Evolutionary conservation across 257 asterid genomes (phyloP), one percentile per base, ranked within the genome.

Genomic region (Verbascum thapsus): DNA sequence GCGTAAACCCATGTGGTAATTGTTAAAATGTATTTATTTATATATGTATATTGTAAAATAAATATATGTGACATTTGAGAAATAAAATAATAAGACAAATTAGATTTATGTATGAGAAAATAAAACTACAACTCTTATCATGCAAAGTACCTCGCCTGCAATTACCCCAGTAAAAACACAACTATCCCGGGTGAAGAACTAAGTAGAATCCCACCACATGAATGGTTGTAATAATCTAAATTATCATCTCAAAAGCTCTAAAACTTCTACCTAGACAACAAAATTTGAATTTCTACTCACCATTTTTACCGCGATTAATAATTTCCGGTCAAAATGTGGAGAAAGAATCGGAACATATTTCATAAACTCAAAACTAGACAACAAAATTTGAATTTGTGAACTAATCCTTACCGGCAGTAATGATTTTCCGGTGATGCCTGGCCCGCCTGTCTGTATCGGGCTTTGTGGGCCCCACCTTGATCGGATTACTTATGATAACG

Each of bases 341-440:
- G 32, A 26, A 26, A 26, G 32, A 26, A 26, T 26, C 32, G 5
- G 5, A 26, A 26, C 32, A 26, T 2, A 26, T 1, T 26, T 26
- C 32, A 26, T 5, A 26, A 26, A 26, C 32, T 26, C 32, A 26
- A 26, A 26, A 26, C 78, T 74, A 61, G 64, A 66, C 74, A 77
- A 66, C 74, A 77, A 78, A 78, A 53, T 52, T 74, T 80, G 55
- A 73, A 47, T 49, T 65, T 44, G 53, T 72, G 53, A 20, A 52
- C 18, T 38, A 51, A 54, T 76, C 83, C 56, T 70, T 78, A 57
- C 70, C 63, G 44, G 88, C 87, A 12, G 75, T 53, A 26, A 42
- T 72, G 68, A 76, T 78, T 78, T 89, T 86, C 68, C 91, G 76
- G 59, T 86, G 95, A 47, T 80, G 89, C 72, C 59, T 81, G 10